Evolutionary conservation across 108 stramenopile species (phyloP).

Genomic region (Pseudonitzschia delicatissima): DNA sequence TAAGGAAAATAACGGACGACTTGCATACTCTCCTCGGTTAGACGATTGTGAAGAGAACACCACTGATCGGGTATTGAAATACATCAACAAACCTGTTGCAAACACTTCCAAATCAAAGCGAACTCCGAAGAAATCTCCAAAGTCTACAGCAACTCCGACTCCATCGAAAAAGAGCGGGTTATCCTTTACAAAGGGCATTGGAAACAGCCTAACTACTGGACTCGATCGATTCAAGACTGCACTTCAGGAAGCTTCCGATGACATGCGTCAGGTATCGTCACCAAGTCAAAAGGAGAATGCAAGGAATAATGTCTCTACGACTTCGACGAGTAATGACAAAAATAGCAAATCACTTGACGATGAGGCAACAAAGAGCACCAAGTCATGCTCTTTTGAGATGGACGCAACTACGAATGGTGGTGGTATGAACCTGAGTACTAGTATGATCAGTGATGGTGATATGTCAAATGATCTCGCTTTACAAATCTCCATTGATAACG

Average conservation of each 20-base stretch:
- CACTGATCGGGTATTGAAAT: not conserved
- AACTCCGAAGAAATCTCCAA: not conserved
- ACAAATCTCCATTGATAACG: slow-evolving; percentile 8
- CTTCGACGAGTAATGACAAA: not conserved
- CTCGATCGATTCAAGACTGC: not conserved
- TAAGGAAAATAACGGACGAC: not conserved
- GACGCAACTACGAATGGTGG: not conserved
- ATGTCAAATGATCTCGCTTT: slow-evolving; percentile 1
- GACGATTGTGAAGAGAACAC: not conserved
- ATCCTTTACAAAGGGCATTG: slow-evolving; percentile 2
- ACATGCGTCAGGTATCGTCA: not conserved
- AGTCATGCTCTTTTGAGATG: not conserved
- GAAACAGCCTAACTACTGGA: slow-evolving; percentile 2
- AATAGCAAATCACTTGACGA: slow-evolving; percentile 1
- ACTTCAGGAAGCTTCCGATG: slow-evolving; percentile 1
- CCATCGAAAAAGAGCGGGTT: not conserved
- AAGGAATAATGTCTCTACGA: not conserved
- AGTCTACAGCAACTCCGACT: not conserved
- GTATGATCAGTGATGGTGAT: not conserved
- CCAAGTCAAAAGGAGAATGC: not conserved
- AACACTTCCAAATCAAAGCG: not conserved
- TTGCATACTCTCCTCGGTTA: not conserved
- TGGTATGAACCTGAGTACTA: not conserved
- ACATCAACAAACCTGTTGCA: not conserved
- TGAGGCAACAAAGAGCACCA: not conserved